Evolutionary conservation across 2,329 filamentous ascomycete species (phyloP).

Genomic region (Endocalyx cinctus): DNA sequence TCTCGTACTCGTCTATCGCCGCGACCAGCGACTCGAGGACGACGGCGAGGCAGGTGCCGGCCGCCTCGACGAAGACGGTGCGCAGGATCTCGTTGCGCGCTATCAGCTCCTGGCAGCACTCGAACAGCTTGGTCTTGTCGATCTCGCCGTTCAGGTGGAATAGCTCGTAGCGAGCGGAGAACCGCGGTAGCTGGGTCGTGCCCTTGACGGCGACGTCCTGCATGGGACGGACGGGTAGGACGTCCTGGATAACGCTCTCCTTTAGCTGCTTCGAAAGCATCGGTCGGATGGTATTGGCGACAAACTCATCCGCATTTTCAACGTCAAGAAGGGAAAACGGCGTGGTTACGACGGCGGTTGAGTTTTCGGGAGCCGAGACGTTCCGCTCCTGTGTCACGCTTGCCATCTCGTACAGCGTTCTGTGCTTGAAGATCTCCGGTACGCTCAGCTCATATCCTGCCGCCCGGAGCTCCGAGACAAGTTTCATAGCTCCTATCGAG

Average conservation of each 20-base stretch:
- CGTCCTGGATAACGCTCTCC: conserved; percentile 47
- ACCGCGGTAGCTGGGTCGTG: conserved; percentile 54
- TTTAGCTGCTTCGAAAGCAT: conserved; percentile 41
- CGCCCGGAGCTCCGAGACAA: conserved; percentile 50
- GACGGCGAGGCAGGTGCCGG: conserved; percentile 48
- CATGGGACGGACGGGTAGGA: conserved; percentile 54
- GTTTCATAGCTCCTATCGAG: conserved; percentile 57
- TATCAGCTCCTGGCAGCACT: conserved; percentile 52
- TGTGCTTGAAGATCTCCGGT: conserved; percentile 49
- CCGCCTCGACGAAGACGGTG: conserved; percentile 57
- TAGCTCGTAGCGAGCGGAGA: conserved; percentile 59
- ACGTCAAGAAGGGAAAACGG: conserved; percentile 47
- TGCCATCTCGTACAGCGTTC: conserved; percentile 49
- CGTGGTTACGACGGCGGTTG: conserved; percentile 24
- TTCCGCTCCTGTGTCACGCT: conserved; percentile 38
- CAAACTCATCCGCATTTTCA: conserved; percentile 36
- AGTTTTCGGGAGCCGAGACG: conserved; percentile 7
- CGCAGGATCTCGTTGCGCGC: conserved; percentile 59
- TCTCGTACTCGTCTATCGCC: conserved; percentile 47
- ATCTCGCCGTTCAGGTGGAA: conserved; percentile 54
- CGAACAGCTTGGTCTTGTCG: conserved; percentile 42
- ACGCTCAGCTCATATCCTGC: conserved; percentile 47
- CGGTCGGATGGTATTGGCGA: conserved; percentile 44
- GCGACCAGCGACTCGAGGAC: conserved; percentile 51
- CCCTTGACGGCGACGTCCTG: conserved; percentile 56